Base-by-base conservation (phyloP, 2,329 filamentous ascomycete species). In the Cordyceps javanica region DNA sequence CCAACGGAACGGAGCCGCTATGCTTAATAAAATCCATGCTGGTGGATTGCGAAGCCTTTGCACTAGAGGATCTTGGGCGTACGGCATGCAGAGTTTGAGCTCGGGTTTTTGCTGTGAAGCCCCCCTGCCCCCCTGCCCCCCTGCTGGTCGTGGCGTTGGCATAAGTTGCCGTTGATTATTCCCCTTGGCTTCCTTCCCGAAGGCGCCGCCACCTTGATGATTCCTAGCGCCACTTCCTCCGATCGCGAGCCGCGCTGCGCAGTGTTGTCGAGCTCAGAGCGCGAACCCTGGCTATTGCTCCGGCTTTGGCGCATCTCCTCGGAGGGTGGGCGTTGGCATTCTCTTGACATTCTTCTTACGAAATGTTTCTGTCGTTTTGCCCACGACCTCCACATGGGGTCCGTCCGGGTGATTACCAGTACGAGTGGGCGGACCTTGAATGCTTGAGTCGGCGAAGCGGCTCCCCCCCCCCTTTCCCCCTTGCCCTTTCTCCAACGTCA, bases 71-170 rank as follows among this genome's bases (percentile, higher is more conserved):
- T 6, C 30, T 32, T 32, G 30, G 11, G 52, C 52, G 23, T 55
- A 55, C 41, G 32, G 41, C 52, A 46, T 45, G 51, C 13, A 54
- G 26, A 54, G 26, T 26, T 30, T 50, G 50, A 42, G 50, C 25
- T 26, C 14, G 10, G 30, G 30, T 50, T 50, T 50, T 23, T 23
- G 42, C 42, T 30, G 16, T n/a, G 10, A n/a, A n/a, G n/a, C n/a
- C n/a, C n/a, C n/a, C n/a, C n/a, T n/a, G n/a, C n/a, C n/a, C n/a
- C n/a, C n/a, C n/a, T n/a, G n/a, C n/a, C n/a, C n/a, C n/a, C n/a
- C n/a, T n/a, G n/a, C n/a, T n/a, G n/a, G n/a, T n/a, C n/a, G 48
- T 50, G 48, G 48, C 48, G 32, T 26, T 38, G 36, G n/a, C n/a
- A n/a, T n/a, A n/a, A n/a, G n/a, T n/a, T 41, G n/a, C 5, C 3